Conservation (phyloP, 176 grass and related monocot species). For the Ensete ventricosum region DNA sequence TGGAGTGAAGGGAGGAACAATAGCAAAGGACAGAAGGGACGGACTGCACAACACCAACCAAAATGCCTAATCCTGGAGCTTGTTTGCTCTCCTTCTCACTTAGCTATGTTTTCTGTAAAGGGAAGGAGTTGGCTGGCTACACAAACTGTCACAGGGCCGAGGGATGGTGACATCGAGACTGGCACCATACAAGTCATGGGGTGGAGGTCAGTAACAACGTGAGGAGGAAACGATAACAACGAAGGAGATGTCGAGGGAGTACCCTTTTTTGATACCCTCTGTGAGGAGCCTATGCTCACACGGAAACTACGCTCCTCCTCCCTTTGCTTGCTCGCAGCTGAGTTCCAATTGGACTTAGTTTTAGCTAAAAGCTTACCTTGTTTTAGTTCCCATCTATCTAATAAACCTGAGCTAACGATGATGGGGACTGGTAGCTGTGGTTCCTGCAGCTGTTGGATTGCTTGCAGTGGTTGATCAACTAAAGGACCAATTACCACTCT, state of each 20-base stretch:
- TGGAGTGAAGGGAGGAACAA: conserved; percentile 22
- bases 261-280: not conserved
- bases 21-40: conserved; percentile 1
- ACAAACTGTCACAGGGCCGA: not conserved
- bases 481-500: no score
- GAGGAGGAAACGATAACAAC: conserved; percentile 1
- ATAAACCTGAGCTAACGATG: not conserved
- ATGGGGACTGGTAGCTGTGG: not conserved
- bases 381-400: not conserved
- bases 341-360: no score
- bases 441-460: not conserved
- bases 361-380: not conserved
- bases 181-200: conserved; percentile 1
- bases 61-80: conserved; percentile 1
- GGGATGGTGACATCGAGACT: not conserved
- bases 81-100: not conserved
- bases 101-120: not conserved
- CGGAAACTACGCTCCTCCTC: not conserved
- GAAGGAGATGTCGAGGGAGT: not conserved
- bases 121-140: not conserved
- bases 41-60: not conserved
- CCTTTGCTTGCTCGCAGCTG: not conserved
- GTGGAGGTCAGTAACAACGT: not conserved
- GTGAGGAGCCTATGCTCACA: not conserved
- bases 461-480: no score